A percentile compares a stretch with the other conserved stretches of the same genome.
These are phyloP conservation scores for Thalassiosira mediterranea DNA, from an alignment of 352 stramenopile species.

Conservation along the genomic window DNA sequence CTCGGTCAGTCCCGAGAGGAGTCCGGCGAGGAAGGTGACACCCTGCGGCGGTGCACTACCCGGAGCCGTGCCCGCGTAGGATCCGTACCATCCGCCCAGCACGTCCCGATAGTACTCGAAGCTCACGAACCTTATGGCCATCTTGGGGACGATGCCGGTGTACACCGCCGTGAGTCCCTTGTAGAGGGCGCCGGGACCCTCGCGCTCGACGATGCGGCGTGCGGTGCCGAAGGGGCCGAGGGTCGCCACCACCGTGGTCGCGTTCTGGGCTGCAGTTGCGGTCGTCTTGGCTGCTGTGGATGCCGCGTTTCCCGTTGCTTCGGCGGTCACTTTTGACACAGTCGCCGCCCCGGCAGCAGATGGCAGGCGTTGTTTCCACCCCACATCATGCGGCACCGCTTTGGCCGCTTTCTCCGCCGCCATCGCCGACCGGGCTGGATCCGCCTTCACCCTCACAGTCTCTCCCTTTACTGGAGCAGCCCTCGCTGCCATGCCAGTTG, in stretches of 20 bases:
- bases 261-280: neutral
- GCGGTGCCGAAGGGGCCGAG: conserved; percentile 76
- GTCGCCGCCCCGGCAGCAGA: neutral
- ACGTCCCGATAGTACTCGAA: conserved; percentile 85
- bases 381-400: conserved; percentile 29
- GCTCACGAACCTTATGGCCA: conserved; percentile 87
- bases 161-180: conserved; percentile 87
- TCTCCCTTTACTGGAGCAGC: neutral
- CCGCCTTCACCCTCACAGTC: conserved; percentile 6
- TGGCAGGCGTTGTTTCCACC: conserved; percentile 37
- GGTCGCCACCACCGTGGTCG: conserved; percentile 37
- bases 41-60: conserved; percentile 8
- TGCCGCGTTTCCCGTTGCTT: neutral
- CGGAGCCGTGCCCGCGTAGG: conserved; percentile 7
- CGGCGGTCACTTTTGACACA: neutral
- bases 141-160: conserved; percentile 87
- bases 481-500: neutral
- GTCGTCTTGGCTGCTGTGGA: conserved; percentile 1
- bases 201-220: conserved; percentile 80
- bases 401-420: conserved; percentile 8
- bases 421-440: neutral
- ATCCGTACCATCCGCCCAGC: conserved; percentile 37
- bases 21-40: conserved; percentile 86
- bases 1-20: conserved; percentile 93
- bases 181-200: conserved; percentile 87